Evolutionary conservation across 1,139 yeast species (phyloP), one percentile per base, ranked within the genome.

Genomic region (Debaryomyces udenii): DNA sequence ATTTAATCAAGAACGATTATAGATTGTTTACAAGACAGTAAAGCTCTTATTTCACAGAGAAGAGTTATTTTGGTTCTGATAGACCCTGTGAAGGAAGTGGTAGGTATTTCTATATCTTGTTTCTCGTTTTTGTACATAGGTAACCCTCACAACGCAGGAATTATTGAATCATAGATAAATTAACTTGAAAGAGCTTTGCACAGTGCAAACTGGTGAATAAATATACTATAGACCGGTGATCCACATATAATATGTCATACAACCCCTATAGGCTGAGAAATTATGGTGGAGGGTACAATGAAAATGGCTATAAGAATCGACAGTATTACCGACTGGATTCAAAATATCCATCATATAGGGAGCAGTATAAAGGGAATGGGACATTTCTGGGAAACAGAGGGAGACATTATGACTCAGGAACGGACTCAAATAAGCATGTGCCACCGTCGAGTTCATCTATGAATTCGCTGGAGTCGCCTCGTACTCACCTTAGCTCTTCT

Each of bases 241-340:
- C 11, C 17, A 27, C 13, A 9, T 10, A 14, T 6, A 38, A 9
- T 23, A 48, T 49, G 53, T 50, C 56, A 41, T 48, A 51, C 38
- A 47, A 50, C 32, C 41, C 46, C 29, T 42, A 50, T 42, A 40
- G 46, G 33, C 42, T 40, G 37, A 44, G 53, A 26, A 50, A 50
- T 10, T 44, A 50, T 38, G 36, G 37, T 31, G 46, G 48, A 13
- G 50, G 50, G 15, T 50, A 45, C 31, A 13, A 27, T 17, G 44
- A 45, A 23, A 36, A 31, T 14, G 37, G 49, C 31, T 45, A 46
- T 28, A 40, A 35, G 22, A 24, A 30, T n/a, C 13, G 37, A 15
- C 28, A 35, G 9, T 33, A 38, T n/a, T 33, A 38, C 27, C 39
- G 42, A 15, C 43, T 33, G 18, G 34, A 31, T 9, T 31, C 18